These are phyloP conservation scores for Claviceps spartinae DNA, from an alignment of 2,329 filamentous ascomycete species.

Conservation along the genomic window DNA sequence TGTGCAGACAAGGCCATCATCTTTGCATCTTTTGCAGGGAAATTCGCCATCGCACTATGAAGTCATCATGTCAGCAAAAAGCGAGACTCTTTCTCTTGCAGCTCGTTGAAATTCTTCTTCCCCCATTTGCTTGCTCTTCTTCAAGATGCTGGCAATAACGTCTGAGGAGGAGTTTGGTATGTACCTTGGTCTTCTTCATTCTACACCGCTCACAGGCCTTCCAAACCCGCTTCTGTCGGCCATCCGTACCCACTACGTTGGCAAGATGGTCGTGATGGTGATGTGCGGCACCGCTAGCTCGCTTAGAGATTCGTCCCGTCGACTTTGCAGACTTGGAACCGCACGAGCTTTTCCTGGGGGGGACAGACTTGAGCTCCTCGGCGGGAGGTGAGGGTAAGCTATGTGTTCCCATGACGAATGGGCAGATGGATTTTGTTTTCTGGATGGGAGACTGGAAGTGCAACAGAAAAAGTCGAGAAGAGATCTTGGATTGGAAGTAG, in stretches of 20 bases:
- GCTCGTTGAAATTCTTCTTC: no score
- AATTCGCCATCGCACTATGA: constrained; percentile 49
- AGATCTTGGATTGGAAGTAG: neutral
- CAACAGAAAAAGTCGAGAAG: neutral
- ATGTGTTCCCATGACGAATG: constrained; percentile 28
- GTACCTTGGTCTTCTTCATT: constrained; percentile 58
- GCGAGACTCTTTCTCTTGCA: no score
- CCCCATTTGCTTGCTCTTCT: neutral
- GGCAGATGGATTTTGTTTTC: no score
- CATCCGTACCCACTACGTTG: constrained; percentile 29
- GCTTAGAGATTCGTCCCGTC: constrained; percentile 37
- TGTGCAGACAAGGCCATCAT: constrained; percentile 50
- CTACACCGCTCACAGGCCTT: constrained; percentile 53
- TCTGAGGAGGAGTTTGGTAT: no score
- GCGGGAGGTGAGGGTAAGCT: constrained; percentile 39
- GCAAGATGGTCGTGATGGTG: constrained; percentile 25
- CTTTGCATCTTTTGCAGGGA: constrained; percentile 52
- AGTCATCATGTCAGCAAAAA: neutral
- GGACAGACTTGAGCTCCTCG: constrained; percentile 28
- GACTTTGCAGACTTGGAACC: constrained; percentile 35
- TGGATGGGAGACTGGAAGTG: no score
- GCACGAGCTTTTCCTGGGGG: constrained; percentile 25
- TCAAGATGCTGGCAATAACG: no score
- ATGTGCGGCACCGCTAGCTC: constrained; percentile 24
- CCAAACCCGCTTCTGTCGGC: constrained; percentile 51